Evolutionary conservation across 2,329 filamentous ascomycete genomes (phyloP).

Genomic region (Fusarium verrucosum): DNA sequence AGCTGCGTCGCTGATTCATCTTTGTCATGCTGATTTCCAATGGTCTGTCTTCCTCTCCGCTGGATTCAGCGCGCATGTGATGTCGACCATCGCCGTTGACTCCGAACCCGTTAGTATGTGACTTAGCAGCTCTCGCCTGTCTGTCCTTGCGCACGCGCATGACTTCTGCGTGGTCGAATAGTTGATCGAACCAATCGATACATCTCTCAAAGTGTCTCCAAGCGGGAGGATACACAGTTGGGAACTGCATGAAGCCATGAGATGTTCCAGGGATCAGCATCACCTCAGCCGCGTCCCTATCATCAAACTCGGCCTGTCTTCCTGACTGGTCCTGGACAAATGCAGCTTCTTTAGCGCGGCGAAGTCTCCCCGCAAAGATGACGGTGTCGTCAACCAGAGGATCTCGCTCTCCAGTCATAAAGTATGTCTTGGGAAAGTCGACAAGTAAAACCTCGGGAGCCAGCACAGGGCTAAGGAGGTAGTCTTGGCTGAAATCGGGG

Average conservation of each 20-base stretch:
- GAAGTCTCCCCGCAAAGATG: slow-evolving; percentile 89
- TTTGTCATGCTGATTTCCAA: slow-evolving; percentile 80
- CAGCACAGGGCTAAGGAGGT: slow-evolving; percentile 86
- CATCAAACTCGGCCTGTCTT: slow-evolving; percentile 51
- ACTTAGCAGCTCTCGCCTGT: slow-evolving; percentile 12
- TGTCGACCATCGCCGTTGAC: slow-evolving; percentile 43
- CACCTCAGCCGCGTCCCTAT: slow-evolving; percentile 69
- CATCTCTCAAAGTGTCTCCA: slow-evolving; percentile 87
- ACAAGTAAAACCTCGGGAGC: slow-evolving; percentile 85
- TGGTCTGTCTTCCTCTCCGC: slow-evolving; percentile 81
- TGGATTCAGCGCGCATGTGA: slow-evolving; percentile 63
- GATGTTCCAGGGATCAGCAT: slow-evolving; percentile 86
- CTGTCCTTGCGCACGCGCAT: slow-evolving; percentile 45
- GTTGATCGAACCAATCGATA: slow-evolving; percentile 81
- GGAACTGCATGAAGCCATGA: slow-evolving; percentile 95
- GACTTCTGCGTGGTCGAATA: slow-evolving; percentile 68
- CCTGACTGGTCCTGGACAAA: slow-evolving; percentile 22
- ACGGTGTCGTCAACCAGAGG: slow-evolving; percentile 96
- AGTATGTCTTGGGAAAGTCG: slow-evolving; percentile 92
- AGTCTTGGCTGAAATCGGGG: slow-evolving; percentile 92
- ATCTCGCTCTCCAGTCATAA: slow-evolving; percentile 93
- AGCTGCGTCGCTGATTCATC: slow-evolving; percentile 50
- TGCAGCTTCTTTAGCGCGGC: slow-evolving; percentile 75
- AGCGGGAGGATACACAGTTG: slow-evolving; percentile 84
- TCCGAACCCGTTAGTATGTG: slow-evolving; percentile 18